phyloP scores from a whole-genome alignment of 345 rosid genomes.

The Erysimum cheiranthoides region DNA sequence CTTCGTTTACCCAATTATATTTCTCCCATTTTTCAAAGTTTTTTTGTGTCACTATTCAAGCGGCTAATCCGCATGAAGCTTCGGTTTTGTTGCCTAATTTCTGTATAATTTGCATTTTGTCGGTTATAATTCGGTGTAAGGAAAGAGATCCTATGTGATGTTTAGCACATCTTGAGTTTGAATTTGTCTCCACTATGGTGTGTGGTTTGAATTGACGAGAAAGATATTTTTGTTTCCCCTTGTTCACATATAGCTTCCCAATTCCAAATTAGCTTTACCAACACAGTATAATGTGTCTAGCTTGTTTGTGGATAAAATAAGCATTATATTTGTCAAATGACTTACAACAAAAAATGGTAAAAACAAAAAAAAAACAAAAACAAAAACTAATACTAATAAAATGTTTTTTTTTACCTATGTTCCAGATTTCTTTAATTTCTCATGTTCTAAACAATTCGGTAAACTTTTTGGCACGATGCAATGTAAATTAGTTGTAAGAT shows the following conservation, averaged over 20 bases:
- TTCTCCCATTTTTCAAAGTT: conserved; percentile 6
- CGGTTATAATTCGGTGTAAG: conserved; percentile 27
- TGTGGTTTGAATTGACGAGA: conserved; percentile 34
- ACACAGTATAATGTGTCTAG: not conserved
- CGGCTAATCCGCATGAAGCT: conserved; percentile 17
- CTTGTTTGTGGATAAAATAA: not conserved
- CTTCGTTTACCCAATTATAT: conserved; percentile 30
- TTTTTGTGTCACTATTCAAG: conserved; percentile 11
- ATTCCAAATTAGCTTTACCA: conserved; percentile 11
- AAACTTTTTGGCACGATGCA: too few species aligned
- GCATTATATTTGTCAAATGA: not conserved
- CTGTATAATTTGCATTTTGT: conserved; percentile 24
- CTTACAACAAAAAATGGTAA: not conserved
- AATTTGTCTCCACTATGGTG: conserved; percentile 34
- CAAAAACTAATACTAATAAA: not conserved
- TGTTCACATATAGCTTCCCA: conserved; percentile 13
- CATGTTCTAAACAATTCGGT: too few species aligned
- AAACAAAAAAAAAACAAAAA: too few species aligned
- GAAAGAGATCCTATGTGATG: conserved; percentile 33
- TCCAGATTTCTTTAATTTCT: too few species aligned
- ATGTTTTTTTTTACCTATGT: too few species aligned
- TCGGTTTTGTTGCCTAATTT: conserved; percentile 33
- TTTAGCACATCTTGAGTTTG: conserved; percentile 30
- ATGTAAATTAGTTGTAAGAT: not conserved
- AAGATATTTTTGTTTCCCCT: conserved; percentile 34